phyloP scores from a whole-genome alignment of 768 basidiomycete genomes.

The Dacryopinax primogenitus region DNA sequence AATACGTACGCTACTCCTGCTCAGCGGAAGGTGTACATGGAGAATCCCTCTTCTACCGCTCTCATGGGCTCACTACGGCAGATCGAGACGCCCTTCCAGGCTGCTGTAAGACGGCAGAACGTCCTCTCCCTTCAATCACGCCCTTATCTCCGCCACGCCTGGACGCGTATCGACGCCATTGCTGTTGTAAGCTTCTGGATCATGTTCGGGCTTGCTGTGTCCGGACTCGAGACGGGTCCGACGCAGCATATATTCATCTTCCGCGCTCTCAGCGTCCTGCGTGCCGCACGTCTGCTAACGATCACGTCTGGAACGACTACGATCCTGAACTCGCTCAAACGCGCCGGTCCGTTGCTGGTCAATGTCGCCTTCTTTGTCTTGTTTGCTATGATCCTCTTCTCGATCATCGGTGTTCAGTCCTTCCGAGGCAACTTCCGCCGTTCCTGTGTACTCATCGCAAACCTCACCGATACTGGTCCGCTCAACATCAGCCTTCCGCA shows the following conservation, averaged over 20 bases:
- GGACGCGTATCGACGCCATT: slow-evolving; percentile 80
- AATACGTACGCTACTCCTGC: not conserved
- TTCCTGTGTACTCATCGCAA: slow-evolving; percentile 23
- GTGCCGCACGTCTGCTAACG: slow-evolving; percentile 68
- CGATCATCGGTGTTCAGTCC: slow-evolving; percentile 90
- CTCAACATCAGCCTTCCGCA: slow-evolving; percentile 29
- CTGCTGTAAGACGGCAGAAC: slow-evolving; percentile 26
- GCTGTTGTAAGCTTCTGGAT: slow-evolving; percentile 84
- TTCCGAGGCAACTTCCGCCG: slow-evolving; percentile 72
- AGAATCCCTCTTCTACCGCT: not conserved
- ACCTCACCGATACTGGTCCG: slow-evolving; percentile 12
- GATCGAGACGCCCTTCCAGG: slow-evolving; percentile 30
- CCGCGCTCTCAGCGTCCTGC: slow-evolving; percentile 72
- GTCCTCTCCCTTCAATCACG: slow-evolving; percentile 31
- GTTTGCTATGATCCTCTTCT: slow-evolving; percentile 80
- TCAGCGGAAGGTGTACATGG: not conserved
- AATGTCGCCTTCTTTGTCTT: slow-evolving; percentile 83
- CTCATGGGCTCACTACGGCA: slow-evolving; percentile 10
- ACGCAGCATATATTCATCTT: slow-evolving; percentile 70
- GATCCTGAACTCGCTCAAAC: slow-evolving; percentile 86
- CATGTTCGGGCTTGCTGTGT: slow-evolving; percentile 54
- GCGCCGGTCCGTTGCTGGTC: slow-evolving; percentile 75
- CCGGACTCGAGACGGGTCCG: slow-evolving; percentile 50
- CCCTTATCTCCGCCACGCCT: slow-evolving; percentile 84
- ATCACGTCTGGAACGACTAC: slow-evolving; percentile 90